Evolutionary conservation across 2,329 filamentous ascomycete species (phyloP), one percentile per base, ranked within the genome.

Genomic region (Rutstroemia sp.): DNA sequence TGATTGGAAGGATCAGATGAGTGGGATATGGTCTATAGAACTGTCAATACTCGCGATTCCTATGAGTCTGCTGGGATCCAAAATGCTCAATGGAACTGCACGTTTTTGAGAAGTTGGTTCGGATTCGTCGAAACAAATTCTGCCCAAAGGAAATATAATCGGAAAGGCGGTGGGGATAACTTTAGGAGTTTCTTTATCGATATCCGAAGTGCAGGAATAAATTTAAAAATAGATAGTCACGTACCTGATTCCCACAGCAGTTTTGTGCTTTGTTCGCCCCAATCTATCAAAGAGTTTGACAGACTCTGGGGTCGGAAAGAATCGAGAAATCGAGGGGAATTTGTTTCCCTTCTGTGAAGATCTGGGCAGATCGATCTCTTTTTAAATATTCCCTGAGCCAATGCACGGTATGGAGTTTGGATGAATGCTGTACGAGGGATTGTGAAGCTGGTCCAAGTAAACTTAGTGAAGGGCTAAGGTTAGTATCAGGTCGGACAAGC

Each of bases 31-130:
- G 4, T 17, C 9, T 40, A 40, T 40, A 3, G 7, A 45, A 23
- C 12, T 3, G 42, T 45, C n/a, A 46, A 14, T 46, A 14, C 21
- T 46, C 16, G 21, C 44, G 9, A 30, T 30, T 10, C 10, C 27
- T 30, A 30, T 9, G 27, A 30, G 27, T 10, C 27, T 30, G 27
- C 27, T 12, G 27, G 9, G 10, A 19, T 25, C 30, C 45, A n/a
- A 44, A 38, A 44, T 4, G 54, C 51, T 45, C 39, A 48, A 52
- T 58, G 44, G 34, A 23, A 38, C 46, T 46, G 19, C 44, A 46
- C 44, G 44, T 46, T 46, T 46, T 46, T 25, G 23, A 55, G 34
- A 12, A 34, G 38, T n/a, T 30, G 47, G 36, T 23, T 44, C 12
- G 44, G 44, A 46, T 46, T 46, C 44, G 44, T 46, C 44, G 23